These are phyloP conservation scores for Aspergillus nidulans DNA, from an alignment of 495 filamentous ascomycete genomes.

Conservation along the genomic window DNA sequence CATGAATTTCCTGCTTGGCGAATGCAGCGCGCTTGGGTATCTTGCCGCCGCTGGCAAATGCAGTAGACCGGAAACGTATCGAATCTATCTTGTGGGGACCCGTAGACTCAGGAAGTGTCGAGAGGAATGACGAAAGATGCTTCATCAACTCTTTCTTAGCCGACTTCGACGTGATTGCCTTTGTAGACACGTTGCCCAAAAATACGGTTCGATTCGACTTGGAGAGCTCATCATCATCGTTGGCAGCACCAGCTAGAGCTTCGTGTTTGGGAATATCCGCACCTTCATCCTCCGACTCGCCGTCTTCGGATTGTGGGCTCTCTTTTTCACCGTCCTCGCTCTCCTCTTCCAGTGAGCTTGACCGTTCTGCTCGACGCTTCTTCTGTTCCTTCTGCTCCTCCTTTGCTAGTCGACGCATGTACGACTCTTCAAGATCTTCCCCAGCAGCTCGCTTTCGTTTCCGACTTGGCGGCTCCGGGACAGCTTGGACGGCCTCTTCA, in stretches of 20 bases:
- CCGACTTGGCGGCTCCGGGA: slow-evolving; percentile 45
- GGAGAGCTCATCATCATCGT: slow-evolving; percentile 57
- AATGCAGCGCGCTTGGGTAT: slow-evolving; percentile 88
- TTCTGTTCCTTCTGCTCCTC: slow-evolving; percentile 51
- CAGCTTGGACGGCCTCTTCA: slow-evolving; percentile 31
- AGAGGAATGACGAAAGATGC: slow-evolving; percentile 59
- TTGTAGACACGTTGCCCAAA: slow-evolving; percentile 80
- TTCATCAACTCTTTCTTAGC: slow-evolving; percentile 70
- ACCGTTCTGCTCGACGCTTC: slow-evolving; percentile 28
- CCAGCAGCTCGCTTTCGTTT: slow-evolving; percentile 76
- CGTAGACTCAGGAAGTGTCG: slow-evolving; percentile 37
- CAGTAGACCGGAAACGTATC: slow-evolving; percentile 87
- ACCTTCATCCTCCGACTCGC: slow-evolving; percentile 21
- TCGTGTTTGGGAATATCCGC: slow-evolving; percentile 53
- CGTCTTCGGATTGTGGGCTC: slow-evolving; percentile 13
- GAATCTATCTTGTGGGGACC: slow-evolving; percentile 72
- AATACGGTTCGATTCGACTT: slow-evolving; percentile 91
- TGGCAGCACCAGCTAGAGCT: slow-evolving; percentile 31
- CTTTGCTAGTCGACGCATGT: slow-evolving; percentile 67
- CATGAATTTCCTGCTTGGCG: slow-evolving; percentile 75
- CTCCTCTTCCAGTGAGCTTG: slow-evolving; percentile 15
- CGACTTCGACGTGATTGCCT: slow-evolving; percentile 74
- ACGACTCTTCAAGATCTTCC: slow-evolving; percentile 75
- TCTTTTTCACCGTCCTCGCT: slow-evolving; percentile 25
- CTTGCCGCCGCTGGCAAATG: slow-evolving; percentile 63